These are phyloP conservation scores for Neurospora sp. DNA, from an alignment of 495 filamentous ascomycete species.

Conservation along the genomic window DNA sequence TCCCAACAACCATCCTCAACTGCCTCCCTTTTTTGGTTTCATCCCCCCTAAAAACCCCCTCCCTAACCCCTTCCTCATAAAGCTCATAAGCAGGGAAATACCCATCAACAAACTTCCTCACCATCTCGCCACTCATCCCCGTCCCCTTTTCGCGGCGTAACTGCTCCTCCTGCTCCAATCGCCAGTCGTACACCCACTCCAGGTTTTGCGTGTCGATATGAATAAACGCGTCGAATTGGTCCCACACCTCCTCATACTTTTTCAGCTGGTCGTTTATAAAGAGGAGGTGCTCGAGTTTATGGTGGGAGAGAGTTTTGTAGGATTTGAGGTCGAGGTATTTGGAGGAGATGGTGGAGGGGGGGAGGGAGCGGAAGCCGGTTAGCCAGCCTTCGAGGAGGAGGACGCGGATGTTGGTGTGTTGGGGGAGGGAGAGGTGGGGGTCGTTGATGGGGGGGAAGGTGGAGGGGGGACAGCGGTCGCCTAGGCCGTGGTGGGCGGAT, in stretches of 20 bases:
- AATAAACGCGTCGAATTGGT: constrained; percentile 69
- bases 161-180: constrained; percentile 66
- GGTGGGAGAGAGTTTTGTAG: constrained; percentile 38
- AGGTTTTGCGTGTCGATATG: constrained; percentile 78
- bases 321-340: constrained; percentile 44
- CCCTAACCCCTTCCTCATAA: constrained; percentile 55
- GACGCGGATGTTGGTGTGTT: constrained; percentile 35
- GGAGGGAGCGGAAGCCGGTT: constrained; percentile 68
- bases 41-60: constrained; percentile 45
- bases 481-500: constrained; percentile 61
- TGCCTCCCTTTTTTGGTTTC: constrained; percentile 40
- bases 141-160: constrained; percentile 41
- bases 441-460: constrained; percentile 56
- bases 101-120: constrained; percentile 42
- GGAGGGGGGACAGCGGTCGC: constrained; percentile 56
- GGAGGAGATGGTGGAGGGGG: constrained; percentile 38
- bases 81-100: constrained; percentile 60
- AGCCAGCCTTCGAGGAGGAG: constrained; percentile 91
- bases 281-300: constrained; percentile 54
- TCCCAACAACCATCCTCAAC: constrained; percentile 60
- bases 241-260: constrained; percentile 62
- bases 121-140: constrained; percentile 62
- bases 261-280: constrained; percentile 62
- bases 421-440: constrained; percentile 29
- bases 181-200: constrained; percentile 79